These are phyloP conservation scores for Balakata baccata DNA, from an alignment of 345 rosid genomes.

Conservation along the genomic window DNA sequence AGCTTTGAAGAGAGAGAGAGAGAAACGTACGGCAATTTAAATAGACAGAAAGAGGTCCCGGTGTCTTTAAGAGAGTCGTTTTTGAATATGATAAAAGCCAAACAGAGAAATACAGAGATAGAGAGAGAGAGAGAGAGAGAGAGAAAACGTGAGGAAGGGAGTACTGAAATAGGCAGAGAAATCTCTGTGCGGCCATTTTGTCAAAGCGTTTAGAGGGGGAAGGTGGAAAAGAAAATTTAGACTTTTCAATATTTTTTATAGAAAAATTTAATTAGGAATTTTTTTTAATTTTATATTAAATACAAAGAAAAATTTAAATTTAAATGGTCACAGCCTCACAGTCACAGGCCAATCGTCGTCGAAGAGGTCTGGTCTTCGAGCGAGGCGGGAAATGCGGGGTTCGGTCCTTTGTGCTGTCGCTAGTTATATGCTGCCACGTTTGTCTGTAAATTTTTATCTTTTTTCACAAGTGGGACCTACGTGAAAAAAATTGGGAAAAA, in stretches of 20 bases:
- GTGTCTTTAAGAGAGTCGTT: neutral
- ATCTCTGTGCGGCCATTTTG: constrained; percentile 11
- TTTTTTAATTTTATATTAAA: neutral
- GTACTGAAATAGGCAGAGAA: constrained; percentile 12
- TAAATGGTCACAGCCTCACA: too few species aligned
- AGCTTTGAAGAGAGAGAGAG: too few species aligned
- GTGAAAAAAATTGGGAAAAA: too few species aligned
- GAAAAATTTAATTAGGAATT: neutral
- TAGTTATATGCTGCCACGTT: constrained; percentile 3
- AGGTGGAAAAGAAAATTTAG: neutral
- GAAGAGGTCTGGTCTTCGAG: neutral
- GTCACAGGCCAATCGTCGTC: neutral
- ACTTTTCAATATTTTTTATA: neutral
- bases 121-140: neutral
- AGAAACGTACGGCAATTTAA: too few species aligned
- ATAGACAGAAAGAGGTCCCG: too few species aligned
- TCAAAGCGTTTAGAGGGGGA: neutral
- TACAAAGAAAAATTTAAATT: too few species aligned
- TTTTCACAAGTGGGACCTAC: neutral
- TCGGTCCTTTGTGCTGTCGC: neutral
- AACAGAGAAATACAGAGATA: neutral
- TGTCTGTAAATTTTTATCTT: neutral
- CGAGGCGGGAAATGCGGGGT: neutral
- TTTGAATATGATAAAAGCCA: neutral
- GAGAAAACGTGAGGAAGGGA: neutral